Base-by-base conservation (phyloP, 192 early-diverging fungal species). In the Spizellomyces punctatus region DNA sequence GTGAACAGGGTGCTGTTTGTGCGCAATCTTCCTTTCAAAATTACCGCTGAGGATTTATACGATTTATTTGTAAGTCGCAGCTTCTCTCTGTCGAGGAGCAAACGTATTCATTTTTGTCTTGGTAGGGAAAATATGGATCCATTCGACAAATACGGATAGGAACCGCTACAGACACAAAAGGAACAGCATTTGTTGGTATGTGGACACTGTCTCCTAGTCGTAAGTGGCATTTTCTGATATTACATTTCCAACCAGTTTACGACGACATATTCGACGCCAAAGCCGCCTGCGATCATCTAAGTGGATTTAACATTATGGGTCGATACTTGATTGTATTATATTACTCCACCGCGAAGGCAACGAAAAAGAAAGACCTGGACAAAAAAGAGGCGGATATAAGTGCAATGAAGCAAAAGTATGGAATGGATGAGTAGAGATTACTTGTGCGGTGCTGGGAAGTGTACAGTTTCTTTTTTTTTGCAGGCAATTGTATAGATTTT, bases 251-350 rank as follows among this genome's bases (percentile, higher is more conserved):
- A 19, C 9, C 69, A 78, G 91, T 98, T 2, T 98, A 96, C 70
- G 96, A 99, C 72, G 97, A 99, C 69, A 96, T 99, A 7, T 95
- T 93, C 74, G 97, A 99, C 69, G 94, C 95, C 42, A 99, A 99
- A 79, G 91, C 91, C 16, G 97, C 97, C 0, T 96, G 94, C 75
- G 95, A 98, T 63, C 95, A 98, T 76, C 75, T 99, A 16, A 91
- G 91, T 56, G 97, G 97, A 50, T 99, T 96, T 79, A 99, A 99
- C 75, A 91, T 99, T 45, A 89, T 94, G 83, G 76, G 94, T 0
- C 83, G 97, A 70, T 99, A 99, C 72, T 72, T 99, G 76, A 94
- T 99, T 54, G 94, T 99, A 5, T 80, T 96, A 42, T 99, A 97
- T 68, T 93, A 94, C 78, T 89, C 92, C 67, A 81, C 91, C 16